phyloP scores from a whole-genome alignment of 169 alveolate genomes.

The Eimeria maxima region DNA sequence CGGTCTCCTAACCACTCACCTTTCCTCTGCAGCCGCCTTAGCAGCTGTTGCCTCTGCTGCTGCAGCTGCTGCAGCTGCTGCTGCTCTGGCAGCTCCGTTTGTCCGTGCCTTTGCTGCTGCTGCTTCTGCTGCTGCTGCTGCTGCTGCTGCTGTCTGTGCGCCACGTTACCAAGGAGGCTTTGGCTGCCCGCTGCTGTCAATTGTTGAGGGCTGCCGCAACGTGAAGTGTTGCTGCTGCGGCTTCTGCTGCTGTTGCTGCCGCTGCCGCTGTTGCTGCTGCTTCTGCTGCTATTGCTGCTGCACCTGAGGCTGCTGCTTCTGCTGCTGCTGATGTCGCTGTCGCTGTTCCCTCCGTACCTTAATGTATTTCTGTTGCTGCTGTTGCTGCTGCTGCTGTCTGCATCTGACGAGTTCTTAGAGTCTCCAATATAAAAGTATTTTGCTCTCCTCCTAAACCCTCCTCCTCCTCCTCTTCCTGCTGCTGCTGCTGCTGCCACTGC shows the following conservation, averaged over 20 bases:
- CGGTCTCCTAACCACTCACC: neutral
- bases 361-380: neutral
- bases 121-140: conserved; percentile 37
- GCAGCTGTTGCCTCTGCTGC: neutral
- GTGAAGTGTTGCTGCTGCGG: conserved; percentile 40
- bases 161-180: neutral
- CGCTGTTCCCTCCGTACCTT: neutral
- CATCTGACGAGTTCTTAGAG: conserved; percentile 11
- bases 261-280: conserved; percentile 4
- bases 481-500: neutral
- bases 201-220: neutral
- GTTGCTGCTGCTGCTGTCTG: neutral
- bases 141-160: conserved; percentile 30
- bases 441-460: conserved; percentile 31
- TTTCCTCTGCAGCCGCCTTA: conserved; percentile 11
- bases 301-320: neutral
- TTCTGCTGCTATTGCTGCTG: neutral
- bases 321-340: neutral
- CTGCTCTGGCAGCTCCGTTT: neutral
- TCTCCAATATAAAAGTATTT: conserved; percentile 22
- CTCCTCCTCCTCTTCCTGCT: neutral
- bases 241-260: conserved; percentile 11
- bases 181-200: neutral
- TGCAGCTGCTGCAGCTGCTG: conserved; percentile 5
- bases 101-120: neutral